phyloP scores from a whole-genome alignment of 768 basidiomycete species.

The Clavulina sp. region DNA sequence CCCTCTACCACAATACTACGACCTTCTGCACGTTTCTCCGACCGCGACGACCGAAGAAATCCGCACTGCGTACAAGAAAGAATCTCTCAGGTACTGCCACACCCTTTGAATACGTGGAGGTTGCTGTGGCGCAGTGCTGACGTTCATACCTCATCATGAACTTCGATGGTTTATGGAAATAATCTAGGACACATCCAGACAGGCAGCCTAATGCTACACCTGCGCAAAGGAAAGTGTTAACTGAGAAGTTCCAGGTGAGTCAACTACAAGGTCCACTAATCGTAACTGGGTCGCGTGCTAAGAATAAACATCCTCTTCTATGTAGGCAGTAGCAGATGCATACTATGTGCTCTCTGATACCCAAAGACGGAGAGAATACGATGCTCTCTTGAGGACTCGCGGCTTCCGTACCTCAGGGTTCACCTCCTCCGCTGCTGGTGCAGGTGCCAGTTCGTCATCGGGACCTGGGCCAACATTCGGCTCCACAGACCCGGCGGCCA shows the following conservation, averaged over 20 bases:
- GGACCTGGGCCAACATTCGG: conserved; percentile 25
- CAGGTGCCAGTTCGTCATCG: conserved; percentile 24
- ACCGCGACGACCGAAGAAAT: conserved; percentile 53
- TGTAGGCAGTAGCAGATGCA: conserved; percentile 74
- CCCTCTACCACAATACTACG: conserved; percentile 57
- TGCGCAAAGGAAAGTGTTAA: conserved; percentile 53
- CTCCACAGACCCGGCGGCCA: conserved; percentile 46
- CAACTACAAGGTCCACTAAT: neutral
- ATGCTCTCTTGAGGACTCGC: conserved; percentile 15
- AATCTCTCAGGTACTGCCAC: conserved; percentile 52
- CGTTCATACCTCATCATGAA: neutral
- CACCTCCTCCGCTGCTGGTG: conserved; percentile 56
- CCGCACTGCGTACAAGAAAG: conserved; percentile 59
- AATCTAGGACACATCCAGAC: conserved; percentile 71
- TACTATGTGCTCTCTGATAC: conserved; percentile 85
- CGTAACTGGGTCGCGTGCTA: conserved; percentile 7
- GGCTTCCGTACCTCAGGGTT: conserved; percentile 9
- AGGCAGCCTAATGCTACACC: conserved; percentile 51
- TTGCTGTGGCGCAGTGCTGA: no score
- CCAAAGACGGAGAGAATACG: conserved; percentile 24
- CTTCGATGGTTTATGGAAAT: neutral
- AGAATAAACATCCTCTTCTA: neutral
- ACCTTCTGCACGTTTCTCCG: conserved; percentile 35
- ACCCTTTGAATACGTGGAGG: neutral
- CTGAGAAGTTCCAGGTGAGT: conserved; percentile 67